Percentiles rank a stretch among this genome's conserved stretches.
Evolutionary conservation across 805 yeast species (phyloP).

Genomic region (Cyberlindnera amylophila): DNA sequence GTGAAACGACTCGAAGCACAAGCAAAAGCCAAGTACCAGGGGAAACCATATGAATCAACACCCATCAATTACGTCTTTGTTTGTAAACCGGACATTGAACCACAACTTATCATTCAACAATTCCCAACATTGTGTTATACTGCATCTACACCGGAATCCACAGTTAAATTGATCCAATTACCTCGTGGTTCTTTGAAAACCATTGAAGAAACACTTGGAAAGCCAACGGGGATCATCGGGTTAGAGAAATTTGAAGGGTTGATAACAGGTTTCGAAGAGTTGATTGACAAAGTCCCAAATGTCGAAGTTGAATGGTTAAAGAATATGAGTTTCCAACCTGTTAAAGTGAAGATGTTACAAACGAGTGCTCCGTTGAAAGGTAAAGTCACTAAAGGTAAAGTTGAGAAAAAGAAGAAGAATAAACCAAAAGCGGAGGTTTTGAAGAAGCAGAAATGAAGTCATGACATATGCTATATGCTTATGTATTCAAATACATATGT

Average conservation of each 20-base stretch:
- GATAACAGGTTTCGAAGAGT: slow-evolving; percentile 25
- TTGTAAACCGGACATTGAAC: slow-evolving; percentile 52
- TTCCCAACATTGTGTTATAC: slow-evolving; percentile 54
- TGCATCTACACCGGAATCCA: slow-evolving; percentile 30
- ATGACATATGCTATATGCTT: too few relatives aligned
- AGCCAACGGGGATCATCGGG: slow-evolving; percentile 33
- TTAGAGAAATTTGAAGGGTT: slow-evolving; percentile 19
- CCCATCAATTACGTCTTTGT: slow-evolving; percentile 43
- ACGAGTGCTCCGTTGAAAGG: slow-evolving; percentile 43
- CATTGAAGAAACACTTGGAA: slow-evolving; percentile 32
- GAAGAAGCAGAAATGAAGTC: too few relatives aligned
- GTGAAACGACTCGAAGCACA: slow-evolving; percentile 44
- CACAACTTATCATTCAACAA: slow-evolving; percentile 48
- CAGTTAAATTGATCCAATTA: slow-evolving; percentile 54
- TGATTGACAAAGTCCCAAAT: slow-evolving; percentile 29
- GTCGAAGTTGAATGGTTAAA: slow-evolving; percentile 46
- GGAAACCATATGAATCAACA: too few relatives aligned
- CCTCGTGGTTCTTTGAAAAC: slow-evolving; percentile 39
- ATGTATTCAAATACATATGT: too few relatives aligned
- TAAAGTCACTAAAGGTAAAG: slow-evolving; percentile 22
- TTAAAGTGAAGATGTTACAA: slow-evolving; percentile 40
- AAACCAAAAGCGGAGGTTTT: slow-evolving; percentile 4
- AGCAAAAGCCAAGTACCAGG: slow-evolving; percentile 28
- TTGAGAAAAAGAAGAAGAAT: slow-evolving; percentile 24
- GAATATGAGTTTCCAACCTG: slow-evolving; percentile 31